A percentile compares a stretch with the other conserved stretches of the same genome.
Evolutionary conservation across 2,329 filamentous ascomycete species (phyloP).

Genomic region (Remersonia thermophila): DNA sequence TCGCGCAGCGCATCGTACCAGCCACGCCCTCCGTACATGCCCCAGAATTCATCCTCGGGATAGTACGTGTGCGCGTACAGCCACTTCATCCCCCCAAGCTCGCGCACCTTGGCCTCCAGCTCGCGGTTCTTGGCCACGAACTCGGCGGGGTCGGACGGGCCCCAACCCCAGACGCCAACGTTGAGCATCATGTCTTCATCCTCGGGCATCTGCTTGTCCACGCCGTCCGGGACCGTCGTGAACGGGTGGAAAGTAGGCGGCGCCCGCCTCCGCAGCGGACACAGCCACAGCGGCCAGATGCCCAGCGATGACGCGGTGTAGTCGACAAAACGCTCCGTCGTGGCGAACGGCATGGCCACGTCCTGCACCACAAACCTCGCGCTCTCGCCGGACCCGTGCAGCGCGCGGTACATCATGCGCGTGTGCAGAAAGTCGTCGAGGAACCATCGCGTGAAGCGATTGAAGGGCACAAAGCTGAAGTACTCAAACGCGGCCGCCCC

Average conservation of each 20-base stretch:
- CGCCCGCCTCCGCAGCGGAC: constrained; percentile 36
- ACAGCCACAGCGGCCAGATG: constrained; percentile 51
- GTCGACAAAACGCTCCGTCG: constrained; percentile 40
- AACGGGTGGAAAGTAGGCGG: constrained; percentile 45
- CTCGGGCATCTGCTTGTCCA: constrained; percentile 11
- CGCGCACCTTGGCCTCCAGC: constrained; percentile 56
- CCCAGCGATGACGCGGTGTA: constrained; percentile 37
- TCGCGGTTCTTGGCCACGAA: constrained; percentile 59
- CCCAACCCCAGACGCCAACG: constrained; percentile 70
- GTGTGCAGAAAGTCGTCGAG: constrained; percentile 64
- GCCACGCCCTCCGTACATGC: constrained; percentile 33
- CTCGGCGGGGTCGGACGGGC: constrained; percentile 39
- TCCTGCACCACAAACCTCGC: constrained; percentile 58
- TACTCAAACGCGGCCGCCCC: constrained; percentile 54
- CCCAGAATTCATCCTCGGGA: constrained; percentile 46
- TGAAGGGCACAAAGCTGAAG: constrained; percentile 53
- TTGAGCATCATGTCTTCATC: constrained; percentile 36
- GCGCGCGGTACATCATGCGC: constrained; percentile 59
- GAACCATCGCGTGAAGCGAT: constrained; percentile 50
- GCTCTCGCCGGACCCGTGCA: constrained; percentile 54
- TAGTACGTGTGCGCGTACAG: constrained; percentile 82
- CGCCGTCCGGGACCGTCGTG: constrained; percentile 22
- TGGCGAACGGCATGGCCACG: constrained; percentile 44
- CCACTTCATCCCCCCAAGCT: constrained; percentile 72
- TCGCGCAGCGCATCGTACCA: constrained; percentile 51